Percentiles rank a stretch among this genome's conserved stretches.
Conservation (phyloP, 805 yeast genomes). For the Starmerella bombi region DNA sequence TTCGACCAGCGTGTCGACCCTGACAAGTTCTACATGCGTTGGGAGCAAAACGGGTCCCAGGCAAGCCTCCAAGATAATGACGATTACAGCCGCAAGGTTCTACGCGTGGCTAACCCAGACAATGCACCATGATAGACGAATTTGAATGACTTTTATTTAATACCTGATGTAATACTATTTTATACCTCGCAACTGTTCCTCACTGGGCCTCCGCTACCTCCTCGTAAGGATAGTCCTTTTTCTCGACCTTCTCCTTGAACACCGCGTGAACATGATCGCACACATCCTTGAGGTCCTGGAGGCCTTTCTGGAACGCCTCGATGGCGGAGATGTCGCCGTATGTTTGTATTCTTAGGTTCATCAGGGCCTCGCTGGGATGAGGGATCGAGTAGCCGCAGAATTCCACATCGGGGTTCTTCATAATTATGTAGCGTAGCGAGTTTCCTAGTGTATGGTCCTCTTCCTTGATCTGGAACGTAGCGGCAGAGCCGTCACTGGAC, state of each 20-base stretch:
- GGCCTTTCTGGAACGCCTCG: slow-evolving; percentile 84
- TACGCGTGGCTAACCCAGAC: slow-evolving; percentile 42
- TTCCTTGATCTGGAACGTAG: slow-evolving; percentile 80
- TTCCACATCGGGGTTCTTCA: slow-evolving; percentile 96
- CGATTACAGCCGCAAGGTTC: slow-evolving; percentile 45
- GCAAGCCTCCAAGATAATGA: slow-evolving; percentile 41
- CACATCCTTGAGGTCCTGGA: slow-evolving; percentile 67
- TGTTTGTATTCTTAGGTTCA: slow-evolving; percentile 88
- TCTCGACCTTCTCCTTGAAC: slow-evolving; percentile 57
- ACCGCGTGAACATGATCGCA: slow-evolving; percentile 74
- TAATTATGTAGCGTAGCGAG: slow-evolving; percentile 80
- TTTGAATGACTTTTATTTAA: no score
- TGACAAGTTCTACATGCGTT: slow-evolving; percentile 36
- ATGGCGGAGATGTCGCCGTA: slow-evolving; percentile 74
- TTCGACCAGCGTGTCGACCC: slow-evolving; percentile 58
- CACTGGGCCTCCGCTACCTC: no score
- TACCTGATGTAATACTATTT: no score
- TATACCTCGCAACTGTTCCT: no score
- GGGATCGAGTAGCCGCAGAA: slow-evolving; percentile 98
- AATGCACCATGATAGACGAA: neutral
- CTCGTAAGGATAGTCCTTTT: no score
- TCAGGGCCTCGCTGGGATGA: slow-evolving; percentile 85
- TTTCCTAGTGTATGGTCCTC: slow-evolving; percentile 97
- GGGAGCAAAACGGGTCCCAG: slow-evolving; percentile 35
- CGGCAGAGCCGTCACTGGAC: slow-evolving; percentile 85